Percentiles rank a stretch among this genome's conserved stretches.
Evolutionary conservation across 306 rosid species (phyloP).

Genomic region (Senna siamea): DNA sequence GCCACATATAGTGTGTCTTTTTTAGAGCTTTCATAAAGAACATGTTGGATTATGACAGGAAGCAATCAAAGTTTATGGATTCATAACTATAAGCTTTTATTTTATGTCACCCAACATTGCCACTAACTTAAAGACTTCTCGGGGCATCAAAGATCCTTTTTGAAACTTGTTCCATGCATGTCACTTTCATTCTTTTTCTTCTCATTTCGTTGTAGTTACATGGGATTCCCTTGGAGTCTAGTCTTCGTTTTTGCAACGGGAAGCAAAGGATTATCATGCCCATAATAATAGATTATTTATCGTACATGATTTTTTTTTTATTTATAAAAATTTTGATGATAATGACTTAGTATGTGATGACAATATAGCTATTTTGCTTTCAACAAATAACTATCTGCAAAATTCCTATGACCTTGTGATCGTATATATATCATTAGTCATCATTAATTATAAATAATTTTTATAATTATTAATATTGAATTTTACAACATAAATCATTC

Average conservation of each 20-base stretch:
- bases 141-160: neutral
- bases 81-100: neutral
- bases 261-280: neutral
- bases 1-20: neutral
- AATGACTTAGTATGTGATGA: neutral
- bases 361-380: neutral
- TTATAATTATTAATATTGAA: too few relatives aligned
- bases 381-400: neutral
- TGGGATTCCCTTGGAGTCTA: neutral
- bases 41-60: neutral
- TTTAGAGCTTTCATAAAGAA: neutral
- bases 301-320: too few relatives aligned
- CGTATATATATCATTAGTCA: too few relatives aligned
- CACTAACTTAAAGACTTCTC: neutral
- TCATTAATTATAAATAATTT: too few relatives aligned
- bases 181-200: neutral
- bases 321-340: neutral
- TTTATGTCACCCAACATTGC: neutral
- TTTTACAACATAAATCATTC: too few relatives aligned
- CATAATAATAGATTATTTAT: neutral
- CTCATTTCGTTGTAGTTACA: neutral
- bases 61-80: neutral
- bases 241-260: neutral
- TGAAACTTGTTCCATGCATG: conserved; percentile 2
- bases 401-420: too few relatives aligned